Conservation (phyloP, 345 rosid genomes). For the Syzygium jambos region DNA sequence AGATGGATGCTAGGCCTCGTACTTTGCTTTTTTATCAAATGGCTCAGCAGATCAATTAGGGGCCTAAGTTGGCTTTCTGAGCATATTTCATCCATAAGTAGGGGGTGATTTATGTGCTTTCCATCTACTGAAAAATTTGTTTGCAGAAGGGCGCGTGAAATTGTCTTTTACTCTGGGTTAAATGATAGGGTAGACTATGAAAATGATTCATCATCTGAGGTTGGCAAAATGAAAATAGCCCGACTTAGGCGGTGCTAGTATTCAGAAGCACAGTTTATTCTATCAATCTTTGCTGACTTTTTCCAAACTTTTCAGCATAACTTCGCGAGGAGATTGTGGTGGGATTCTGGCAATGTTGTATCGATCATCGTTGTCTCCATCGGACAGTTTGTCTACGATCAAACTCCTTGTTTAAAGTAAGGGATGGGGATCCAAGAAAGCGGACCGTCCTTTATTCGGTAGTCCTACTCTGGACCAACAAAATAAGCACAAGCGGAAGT, state of each 20-base stretch:
- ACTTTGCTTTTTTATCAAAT: neutral
- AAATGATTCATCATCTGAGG: neutral
- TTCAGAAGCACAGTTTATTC: neutral
- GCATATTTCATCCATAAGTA: neutral
- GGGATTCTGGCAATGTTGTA: neutral
- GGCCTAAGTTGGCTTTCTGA: neutral
- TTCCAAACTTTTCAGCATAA: neutral
- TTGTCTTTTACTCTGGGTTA: neutral
- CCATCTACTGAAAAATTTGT: neutral
- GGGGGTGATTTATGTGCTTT: neutral
- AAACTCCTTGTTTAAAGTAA: neutral
- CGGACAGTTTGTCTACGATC: neutral
- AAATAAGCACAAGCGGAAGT: neutral
- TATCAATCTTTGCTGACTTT: neutral
- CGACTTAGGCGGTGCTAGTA: neutral
- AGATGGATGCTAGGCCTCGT: neutral
- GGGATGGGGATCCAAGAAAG: neutral
- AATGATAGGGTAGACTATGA: neutral
- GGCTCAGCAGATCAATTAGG: neutral
- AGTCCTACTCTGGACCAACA: neutral
- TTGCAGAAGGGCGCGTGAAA: neutral
- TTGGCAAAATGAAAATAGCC: neutral
- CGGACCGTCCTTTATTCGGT: neutral
- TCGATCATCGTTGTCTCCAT: neutral
- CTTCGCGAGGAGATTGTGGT: neutral